Conservation (phyloP, 1,284 basidiomycete species). For the Caloboletus firmus region DNA sequence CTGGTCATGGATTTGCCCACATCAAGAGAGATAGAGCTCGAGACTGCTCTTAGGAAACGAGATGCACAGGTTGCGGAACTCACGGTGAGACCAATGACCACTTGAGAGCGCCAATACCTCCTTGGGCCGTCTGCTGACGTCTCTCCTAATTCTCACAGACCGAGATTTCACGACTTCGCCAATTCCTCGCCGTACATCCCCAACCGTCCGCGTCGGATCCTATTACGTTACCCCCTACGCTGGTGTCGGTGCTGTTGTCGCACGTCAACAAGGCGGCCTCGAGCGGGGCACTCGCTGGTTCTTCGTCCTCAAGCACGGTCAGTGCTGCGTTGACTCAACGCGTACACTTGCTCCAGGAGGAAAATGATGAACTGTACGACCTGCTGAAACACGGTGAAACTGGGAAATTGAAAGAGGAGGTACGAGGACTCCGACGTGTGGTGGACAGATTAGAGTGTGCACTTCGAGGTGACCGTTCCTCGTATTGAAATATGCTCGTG, state of each 20-base stretch:
- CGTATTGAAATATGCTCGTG: not conserved
- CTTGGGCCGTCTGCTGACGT: constrained; percentile 20
- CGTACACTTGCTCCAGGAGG: constrained; percentile 68
- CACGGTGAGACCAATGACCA: constrained; percentile 48
- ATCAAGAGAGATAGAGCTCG: constrained; percentile 73
- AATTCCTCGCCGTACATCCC: constrained; percentile 56
- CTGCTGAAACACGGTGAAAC: constrained; percentile 69
- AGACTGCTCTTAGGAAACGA: constrained; percentile 66
- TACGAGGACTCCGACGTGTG: constrained; percentile 61
- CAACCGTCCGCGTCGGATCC: constrained; percentile 55
- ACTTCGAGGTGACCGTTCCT: constrained; percentile 57
- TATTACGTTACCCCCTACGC: constrained; percentile 63
- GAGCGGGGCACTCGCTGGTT: constrained; percentile 28
- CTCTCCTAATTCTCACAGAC: constrained; percentile 45
- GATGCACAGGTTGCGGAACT: constrained; percentile 69
- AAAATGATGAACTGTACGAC: constrained; percentile 79
- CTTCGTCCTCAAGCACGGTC: constrained; percentile 55
- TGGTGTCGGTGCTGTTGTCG: constrained; percentile 65
- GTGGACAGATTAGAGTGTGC: constrained; percentile 69
- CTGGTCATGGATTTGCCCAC: constrained; percentile 65
- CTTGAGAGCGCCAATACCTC: constrained; percentile 17
- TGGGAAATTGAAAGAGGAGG: constrained; percentile 76
- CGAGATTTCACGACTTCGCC: constrained; percentile 66
- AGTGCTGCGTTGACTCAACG: constrained; percentile 70
- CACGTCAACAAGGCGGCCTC: constrained; percentile 51